Percentiles rank a stretch among this genome's conserved stretches.
phyloP scores from a whole-genome alignment of 352 stramenopile species.

The Detonula confervacea region DNA sequence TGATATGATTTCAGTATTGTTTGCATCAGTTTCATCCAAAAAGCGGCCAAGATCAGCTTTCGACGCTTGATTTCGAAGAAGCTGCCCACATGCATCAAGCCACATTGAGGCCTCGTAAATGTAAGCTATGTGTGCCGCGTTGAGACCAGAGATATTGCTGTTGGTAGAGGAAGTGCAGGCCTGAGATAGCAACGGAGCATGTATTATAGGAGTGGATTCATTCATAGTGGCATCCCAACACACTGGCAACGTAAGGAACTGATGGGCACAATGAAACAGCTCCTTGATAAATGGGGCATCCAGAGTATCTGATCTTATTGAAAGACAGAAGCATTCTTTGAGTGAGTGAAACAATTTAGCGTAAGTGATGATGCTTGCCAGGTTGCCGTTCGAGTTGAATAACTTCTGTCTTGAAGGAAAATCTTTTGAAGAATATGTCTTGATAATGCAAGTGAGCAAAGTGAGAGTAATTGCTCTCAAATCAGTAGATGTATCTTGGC shows the following conservation, averaged over 20 bases:
- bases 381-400: conserved; percentile 10
- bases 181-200: conserved; percentile 7
- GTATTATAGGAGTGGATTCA: neutral
- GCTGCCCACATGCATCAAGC: conserved; percentile 14
- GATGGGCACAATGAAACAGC: conserved; percentile 20
- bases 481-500: neutral
- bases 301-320: conserved; percentile 7
- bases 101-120: conserved; percentile 15
- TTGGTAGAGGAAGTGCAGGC: neutral
- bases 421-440: conserved; percentile 26
- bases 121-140: conserved; percentile 4
- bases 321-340: conserved; percentile 30
- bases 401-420: conserved; percentile 27
- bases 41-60: conserved; percentile 3
- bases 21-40: conserved; percentile 2
- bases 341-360: conserved; percentile 36
- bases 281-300: conserved; percentile 8
- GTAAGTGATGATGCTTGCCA: conserved; percentile 28
- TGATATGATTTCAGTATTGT: conserved; percentile 1
- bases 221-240: neutral
- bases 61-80: conserved; percentile 25
- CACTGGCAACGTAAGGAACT: conserved; percentile 12
- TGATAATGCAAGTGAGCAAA: conserved; percentile 33
- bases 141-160: neutral
- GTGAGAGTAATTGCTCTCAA: conserved; percentile 25